Base-by-base conservation (phyloP, 768 basidiomycete species). In the Lanmaoa rubissima region DNA sequence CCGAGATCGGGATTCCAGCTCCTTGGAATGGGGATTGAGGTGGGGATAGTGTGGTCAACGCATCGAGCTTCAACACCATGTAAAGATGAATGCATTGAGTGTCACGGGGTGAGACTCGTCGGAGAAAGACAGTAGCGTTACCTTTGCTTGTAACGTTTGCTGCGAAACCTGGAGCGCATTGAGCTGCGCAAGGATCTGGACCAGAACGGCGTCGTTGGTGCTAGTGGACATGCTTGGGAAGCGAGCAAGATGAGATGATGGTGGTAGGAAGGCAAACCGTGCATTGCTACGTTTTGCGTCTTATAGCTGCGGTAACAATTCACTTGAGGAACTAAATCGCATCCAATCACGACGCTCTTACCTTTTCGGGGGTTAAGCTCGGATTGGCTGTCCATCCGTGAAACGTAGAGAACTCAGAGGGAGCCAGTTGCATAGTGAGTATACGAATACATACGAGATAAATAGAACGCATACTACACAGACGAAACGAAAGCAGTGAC, bases 111-210 rank as follows among this genome's bases (percentile, higher is more conserved):
- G 35, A 24, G 9, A 38, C 39, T 31, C 28, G 21, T 39, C 34
- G 36, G 48, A 8, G 35, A 42, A 36, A 53, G 32, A 49, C n/a
- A 45, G 59, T 24, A 11, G 40, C 34, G 14, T 44, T 61, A 92
- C 90, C 80, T 94, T 90, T 24, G 88, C 85, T 62, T 91, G 87
- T 65, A 93, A 76, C 0, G 83, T 79, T 70, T 91, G 88, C 68
- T 93, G 90, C 48, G 83, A 83, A 47, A 86, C 72, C 69, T 90
- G 87, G 65, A 94, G 77, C 5, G 82, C 76, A 62, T 87, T 79
- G 51, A 94, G 81, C 73, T 87, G 86, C 7, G 76, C 73, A 10
- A 92, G 78, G 53, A 94, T 92, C 70, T 92, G 87, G 0, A 80
- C 79, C 47, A 94, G 75, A 8, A 86, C 70, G 13, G 84, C 83